phyloP scores from a whole-genome alignment of 768 basidiomycete genomes.

The Amanita exitialis region DNA sequence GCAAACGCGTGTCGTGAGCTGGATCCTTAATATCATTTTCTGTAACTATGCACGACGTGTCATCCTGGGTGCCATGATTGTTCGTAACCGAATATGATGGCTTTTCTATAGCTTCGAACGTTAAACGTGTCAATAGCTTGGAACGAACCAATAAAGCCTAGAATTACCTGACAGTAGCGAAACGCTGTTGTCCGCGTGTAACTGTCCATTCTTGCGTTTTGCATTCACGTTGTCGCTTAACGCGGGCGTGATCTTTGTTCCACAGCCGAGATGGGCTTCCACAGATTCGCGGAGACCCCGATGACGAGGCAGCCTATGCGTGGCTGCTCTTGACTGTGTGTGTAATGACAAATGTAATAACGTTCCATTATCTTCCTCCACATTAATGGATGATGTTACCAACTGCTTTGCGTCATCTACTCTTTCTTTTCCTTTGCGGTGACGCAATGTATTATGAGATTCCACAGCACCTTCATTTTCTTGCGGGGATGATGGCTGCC shows the following conservation, averaged over 20 bases:
- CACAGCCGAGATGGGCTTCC: slow-evolving; percentile 30
- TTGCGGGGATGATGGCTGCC: neutral
- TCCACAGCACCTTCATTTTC: neutral
- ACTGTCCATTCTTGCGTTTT: neutral
- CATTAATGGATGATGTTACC: neutral
- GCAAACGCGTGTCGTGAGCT: neutral
- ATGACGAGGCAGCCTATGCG: slow-evolving; percentile 19
- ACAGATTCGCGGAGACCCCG: slow-evolving; percentile 37
- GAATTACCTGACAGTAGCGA: neutral
- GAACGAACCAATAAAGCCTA: neutral
- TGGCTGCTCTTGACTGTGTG: slow-evolving; percentile 8
- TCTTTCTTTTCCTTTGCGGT: slow-evolving; percentile 3
- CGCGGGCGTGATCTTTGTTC: neutral
- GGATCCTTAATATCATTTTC: neutral
- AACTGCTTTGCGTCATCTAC: neutral
- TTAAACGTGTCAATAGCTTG: neutral
- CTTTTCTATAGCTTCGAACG: neutral
- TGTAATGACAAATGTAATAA: neutral
- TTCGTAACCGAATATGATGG: neutral
- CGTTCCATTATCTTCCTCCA: neutral
- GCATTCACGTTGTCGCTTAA: neutral
- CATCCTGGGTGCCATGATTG: neutral
- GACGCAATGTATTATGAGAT: neutral
- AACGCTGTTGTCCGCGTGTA: neutral
- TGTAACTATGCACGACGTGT: neutral